These are phyloP conservation scores for Penicillium sp. DNA, from an alignment of 2,329 filamentous ascomycete genomes.

Conservation along the genomic window DNA sequence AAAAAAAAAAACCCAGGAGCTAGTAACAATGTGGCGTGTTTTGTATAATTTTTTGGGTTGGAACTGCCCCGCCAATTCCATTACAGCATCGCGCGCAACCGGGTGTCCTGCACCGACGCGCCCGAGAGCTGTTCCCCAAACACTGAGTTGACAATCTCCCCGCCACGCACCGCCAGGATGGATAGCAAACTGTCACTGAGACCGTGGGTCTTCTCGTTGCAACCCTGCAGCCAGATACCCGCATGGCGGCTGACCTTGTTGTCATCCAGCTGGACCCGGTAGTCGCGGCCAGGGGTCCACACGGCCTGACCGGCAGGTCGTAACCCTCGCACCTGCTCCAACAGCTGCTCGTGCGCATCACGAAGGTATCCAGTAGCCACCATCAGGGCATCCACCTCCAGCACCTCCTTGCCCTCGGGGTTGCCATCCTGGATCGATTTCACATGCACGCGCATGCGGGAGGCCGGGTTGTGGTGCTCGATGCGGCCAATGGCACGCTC, in stretches of 20 bases:
- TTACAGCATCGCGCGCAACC: constrained; percentile 35
- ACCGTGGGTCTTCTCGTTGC: constrained; percentile 88
- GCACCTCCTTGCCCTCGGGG: constrained; percentile 53
- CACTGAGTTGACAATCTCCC: constrained; percentile 75
- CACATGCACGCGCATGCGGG: constrained; percentile 62
- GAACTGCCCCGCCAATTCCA: not conserved
- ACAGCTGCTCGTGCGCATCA: constrained; percentile 74
- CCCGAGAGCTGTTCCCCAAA: constrained; percentile 54
- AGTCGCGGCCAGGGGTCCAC: constrained; percentile 74
- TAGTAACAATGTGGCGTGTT: not conserved
- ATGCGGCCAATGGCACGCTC: constrained; percentile 66
- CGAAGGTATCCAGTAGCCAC: constrained; percentile 85
- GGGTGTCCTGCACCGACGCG: constrained; percentile 33
- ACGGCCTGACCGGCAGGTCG: constrained; percentile 60
- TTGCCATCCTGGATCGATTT: constrained; percentile 46
- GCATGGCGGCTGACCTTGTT: constrained; percentile 69
- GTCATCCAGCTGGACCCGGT: constrained; percentile 70
- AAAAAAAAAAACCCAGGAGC: not conserved
- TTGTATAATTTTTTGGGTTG: not conserved
- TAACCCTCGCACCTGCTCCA: constrained; percentile 66
- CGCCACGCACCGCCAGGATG: constrained; percentile 72
- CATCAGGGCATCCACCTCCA: constrained; percentile 79
- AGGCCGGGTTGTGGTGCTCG: constrained; percentile 52
- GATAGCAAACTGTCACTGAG: constrained; percentile 81
- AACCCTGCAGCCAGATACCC: constrained; percentile 90